These are phyloP conservation scores for Neurospora discreta DNA, from an alignment of 495 filamentous ascomycete genomes.

Conservation along the genomic window DNA sequence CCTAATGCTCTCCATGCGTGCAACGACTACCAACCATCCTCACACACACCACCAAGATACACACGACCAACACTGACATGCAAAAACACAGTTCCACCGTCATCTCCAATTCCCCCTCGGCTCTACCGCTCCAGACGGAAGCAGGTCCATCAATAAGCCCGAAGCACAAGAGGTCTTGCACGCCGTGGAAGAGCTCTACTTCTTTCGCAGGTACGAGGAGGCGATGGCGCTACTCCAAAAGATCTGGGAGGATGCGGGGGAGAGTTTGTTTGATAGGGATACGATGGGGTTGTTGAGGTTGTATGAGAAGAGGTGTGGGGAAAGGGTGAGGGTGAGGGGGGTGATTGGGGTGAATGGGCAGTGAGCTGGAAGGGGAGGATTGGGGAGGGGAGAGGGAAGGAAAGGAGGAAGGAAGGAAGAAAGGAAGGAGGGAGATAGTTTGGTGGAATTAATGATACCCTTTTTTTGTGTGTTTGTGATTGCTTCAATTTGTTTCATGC, in stretches of 20 bases:
- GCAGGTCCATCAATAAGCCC: constrained; percentile 21
- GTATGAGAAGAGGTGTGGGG: constrained; percentile 27
- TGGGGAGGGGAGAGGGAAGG: neutral
- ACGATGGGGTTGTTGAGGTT: constrained; percentile 21
- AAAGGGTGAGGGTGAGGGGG: constrained; percentile 6
- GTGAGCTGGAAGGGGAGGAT: neutral
- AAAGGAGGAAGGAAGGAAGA: neutral
- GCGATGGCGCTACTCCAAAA: constrained; percentile 23
- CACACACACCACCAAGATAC: too few species aligned
- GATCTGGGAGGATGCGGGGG: constrained; percentile 19
- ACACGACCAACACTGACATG: neutral
- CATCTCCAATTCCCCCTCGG: constrained; percentile 19
- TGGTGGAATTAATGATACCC: neutral
- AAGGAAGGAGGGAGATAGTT: neutral
- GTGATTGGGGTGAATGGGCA: neutral
- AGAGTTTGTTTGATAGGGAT: constrained; percentile 24
- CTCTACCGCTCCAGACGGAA: neutral
- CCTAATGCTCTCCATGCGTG: too few species aligned
- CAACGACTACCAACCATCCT: too few species aligned
- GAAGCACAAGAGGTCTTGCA: constrained; percentile 38
- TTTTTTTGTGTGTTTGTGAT: neutral
- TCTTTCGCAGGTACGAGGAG: constrained; percentile 36
- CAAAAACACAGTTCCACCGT: neutral
- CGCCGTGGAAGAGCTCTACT: constrained; percentile 47
- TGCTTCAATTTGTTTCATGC: neutral